Evolutionary conservation across 805 yeast genomes (phyloP), one percentile per base, ranked within the genome.

Genomic region (Candida tibetensis): DNA sequence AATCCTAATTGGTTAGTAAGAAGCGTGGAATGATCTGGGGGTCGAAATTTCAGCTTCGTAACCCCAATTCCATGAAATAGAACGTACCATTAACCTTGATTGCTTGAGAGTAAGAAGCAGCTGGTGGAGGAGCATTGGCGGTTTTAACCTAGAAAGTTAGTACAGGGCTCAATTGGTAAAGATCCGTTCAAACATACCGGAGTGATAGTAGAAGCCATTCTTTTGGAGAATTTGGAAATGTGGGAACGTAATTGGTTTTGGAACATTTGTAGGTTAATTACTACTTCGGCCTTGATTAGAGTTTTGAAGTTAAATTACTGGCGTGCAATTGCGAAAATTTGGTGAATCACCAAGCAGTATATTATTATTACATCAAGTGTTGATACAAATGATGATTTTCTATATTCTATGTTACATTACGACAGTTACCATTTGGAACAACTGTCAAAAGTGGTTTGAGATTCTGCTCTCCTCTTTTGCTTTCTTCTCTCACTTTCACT

Each of bases 81-180:
- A 26, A 39, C 43, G 32, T 64, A 66, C 72, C 72, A 63, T 86
- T 87, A 53, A 81, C 95, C 69, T 85, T 89, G 63, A 90, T 78
- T 33, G 98, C 99, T 66, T 93, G 99, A 19, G 96, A 87, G 66
- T 91, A 91, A 10, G 96, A 80, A 27, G 96, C 98, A 28, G 96
- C 96, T 44, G 98, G 96, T 42, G 95, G 89, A 50, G 99, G 98
- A 26, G 98, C 96, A 49, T 71, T 71, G 46, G 79, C 71, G 36
- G 95, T 79, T 52, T 75, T 72, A 42, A 87, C 81, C 75, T 68
- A 42, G 13, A 23, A 42, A 36, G 53, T 42, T 56, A 42, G 49
- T 44, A 39, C 18, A 17, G 6, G 23, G 15, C 10, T 8, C 9
- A n/a, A 6, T 10, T 13, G 23, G 31, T 22, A 30, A 21, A 17